phyloP scores from a whole-genome alignment of 2,329 filamentous ascomycete species.

The Neocatenulostroma microsporum region DNA sequence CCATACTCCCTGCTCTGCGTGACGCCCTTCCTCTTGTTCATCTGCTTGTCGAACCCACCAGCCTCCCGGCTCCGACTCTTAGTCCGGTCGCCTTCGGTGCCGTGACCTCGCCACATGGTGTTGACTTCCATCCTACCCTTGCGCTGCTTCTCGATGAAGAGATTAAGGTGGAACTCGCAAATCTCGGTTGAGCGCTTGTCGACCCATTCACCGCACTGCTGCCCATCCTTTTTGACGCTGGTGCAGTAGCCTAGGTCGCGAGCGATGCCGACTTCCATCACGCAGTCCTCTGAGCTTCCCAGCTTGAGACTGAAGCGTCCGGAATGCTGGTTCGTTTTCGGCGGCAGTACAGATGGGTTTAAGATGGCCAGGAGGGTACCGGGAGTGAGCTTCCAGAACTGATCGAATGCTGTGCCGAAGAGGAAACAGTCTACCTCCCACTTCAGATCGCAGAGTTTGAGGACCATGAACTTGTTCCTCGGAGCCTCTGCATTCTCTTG shows the following conservation, averaged over 20 bases:
- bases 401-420: slow-evolving; percentile 81
- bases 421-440: slow-evolving; percentile 89
- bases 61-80: slow-evolving; percentile 9
- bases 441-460: slow-evolving; percentile 78
- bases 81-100: slow-evolving; percentile 1
- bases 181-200: slow-evolving; percentile 81
- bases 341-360: slow-evolving; percentile 86
- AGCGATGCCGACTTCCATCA: slow-evolving; percentile 79
- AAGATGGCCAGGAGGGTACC: slow-evolving; percentile 90
- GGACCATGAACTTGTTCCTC: slow-evolving; percentile 81
- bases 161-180: slow-evolving; percentile 87
- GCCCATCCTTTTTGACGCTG: slow-evolving; percentile 73
- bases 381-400: slow-evolving; percentile 86
- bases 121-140: slow-evolving; percentile 72
- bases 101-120: slow-evolving; percentile 42
- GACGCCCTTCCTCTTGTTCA: slow-evolving; percentile 34
- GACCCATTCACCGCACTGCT: slow-evolving; percentile 73
- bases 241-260: slow-evolving; percentile 87
- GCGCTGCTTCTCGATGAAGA: slow-evolving; percentile 64
- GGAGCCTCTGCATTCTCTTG: slow-evolving; percentile 40
- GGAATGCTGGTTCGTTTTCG: slow-evolving; percentile 64
- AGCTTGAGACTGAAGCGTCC: slow-evolving; percentile 81
- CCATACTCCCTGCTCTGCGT: slow-evolving; percentile 52
- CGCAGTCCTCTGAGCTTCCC: slow-evolving; percentile 75
- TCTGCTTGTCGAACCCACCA: slow-evolving; percentile 11